Evolutionary conservation across 2,329 filamentous ascomycete genomes (phyloP).

Genomic region (Dactylellina haptotyla): DNA sequence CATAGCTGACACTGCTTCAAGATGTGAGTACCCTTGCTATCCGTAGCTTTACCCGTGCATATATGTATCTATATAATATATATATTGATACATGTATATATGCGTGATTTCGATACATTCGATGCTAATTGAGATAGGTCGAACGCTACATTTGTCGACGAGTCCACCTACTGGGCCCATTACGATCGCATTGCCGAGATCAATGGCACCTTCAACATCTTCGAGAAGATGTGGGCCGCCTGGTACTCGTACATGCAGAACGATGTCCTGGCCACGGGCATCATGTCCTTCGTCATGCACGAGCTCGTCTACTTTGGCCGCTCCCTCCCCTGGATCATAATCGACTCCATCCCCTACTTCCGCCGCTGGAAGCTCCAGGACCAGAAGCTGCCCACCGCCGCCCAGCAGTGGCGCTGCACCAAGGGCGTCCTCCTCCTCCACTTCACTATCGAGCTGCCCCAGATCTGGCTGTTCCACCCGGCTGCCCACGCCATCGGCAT

Average conservation of each 20-base stretch:
- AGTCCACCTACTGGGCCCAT: conserved; percentile 71
- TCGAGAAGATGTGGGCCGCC: conserved; percentile 89
- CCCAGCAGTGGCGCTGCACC: conserved; percentile 94
- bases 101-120: neutral
- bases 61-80: no score
- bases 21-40: no score
- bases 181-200: conserved; percentile 73
- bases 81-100: no score
- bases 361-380: conserved; percentile 94
- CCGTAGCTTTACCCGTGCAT: no score
- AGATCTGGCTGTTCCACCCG: conserved; percentile 99
- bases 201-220: conserved; percentile 86
- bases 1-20: neutral
- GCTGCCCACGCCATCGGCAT: conserved; percentile 93
- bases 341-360: conserved; percentile 87
- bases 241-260: conserved; percentile 98
- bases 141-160: conserved; percentile 64
- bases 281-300: conserved; percentile 97
- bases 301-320: conserved; percentile 95
- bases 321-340: conserved; percentile 88
- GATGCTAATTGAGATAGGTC: conserved; percentile 25
- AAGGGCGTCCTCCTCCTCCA: conserved; percentile 91
- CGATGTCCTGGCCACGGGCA: conserved; percentile 89
- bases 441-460: conserved; percentile 96
- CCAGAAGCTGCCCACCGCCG: conserved; percentile 85